These are phyloP conservation scores for Acephala macrosclerotiorum DNA, from an alignment of 2,329 filamentous ascomycete species.

Conservation along the genomic window DNA sequence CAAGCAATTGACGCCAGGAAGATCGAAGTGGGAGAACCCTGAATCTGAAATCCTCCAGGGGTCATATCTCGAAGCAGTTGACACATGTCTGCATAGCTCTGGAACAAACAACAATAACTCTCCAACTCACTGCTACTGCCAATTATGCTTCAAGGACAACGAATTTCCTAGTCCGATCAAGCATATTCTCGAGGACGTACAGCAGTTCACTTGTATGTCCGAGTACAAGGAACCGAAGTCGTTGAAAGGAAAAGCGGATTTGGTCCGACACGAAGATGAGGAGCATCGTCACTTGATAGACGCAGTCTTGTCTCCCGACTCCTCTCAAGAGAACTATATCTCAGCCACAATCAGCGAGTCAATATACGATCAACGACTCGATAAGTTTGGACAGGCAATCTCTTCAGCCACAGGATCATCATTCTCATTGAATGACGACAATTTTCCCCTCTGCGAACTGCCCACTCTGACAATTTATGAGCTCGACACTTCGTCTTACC, in stretches of 20 bases:
- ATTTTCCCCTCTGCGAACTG: not conserved
- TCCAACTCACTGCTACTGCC: too few relatives aligned
- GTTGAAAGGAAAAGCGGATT: too few relatives aligned
- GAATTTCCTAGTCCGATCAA: too few relatives aligned
- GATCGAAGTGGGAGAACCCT: not conserved
- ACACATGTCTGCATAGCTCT: not conserved
- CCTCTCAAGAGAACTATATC: not conserved
- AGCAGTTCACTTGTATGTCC: too few relatives aligned
- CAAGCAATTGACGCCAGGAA: not conserved
- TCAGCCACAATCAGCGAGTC: not conserved
- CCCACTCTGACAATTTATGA: not conserved
- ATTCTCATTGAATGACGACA: not conserved
- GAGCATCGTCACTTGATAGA: not conserved
- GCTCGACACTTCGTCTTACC: too few relatives aligned
- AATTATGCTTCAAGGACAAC: too few relatives aligned
- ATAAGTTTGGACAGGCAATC: slow-evolving; percentile 4
- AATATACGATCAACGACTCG: not conserved
- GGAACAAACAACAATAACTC: not conserved
- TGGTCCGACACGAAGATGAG: too few relatives aligned
- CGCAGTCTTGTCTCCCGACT: not conserved
- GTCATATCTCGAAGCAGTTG: not conserved
- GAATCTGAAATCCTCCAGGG: not conserved
- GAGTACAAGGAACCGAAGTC: too few relatives aligned
- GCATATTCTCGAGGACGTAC: too few relatives aligned
- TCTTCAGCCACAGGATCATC: not conserved